phyloP scores from a whole-genome alignment of 495 filamentous ascomycete species.

The Talaromyces borbonicus region DNA sequence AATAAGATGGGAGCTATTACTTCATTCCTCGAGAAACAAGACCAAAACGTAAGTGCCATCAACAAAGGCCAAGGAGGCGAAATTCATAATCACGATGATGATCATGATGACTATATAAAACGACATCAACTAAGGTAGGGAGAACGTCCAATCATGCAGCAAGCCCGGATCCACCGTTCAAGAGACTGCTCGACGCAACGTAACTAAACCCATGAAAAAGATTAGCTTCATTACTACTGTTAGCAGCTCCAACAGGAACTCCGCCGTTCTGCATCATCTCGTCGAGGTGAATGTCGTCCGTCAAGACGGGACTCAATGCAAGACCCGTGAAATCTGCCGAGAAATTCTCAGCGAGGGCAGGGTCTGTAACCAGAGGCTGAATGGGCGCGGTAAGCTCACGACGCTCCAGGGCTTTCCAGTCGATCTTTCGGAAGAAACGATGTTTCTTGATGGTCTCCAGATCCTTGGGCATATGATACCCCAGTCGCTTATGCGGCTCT shows the following conservation, averaged over 20 bases:
- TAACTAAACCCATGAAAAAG: slow-evolving; percentile 94
- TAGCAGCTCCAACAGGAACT: slow-evolving; percentile 15
- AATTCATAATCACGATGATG: too few species aligned
- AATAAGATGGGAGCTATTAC: too few species aligned
- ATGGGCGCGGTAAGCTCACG: slow-evolving; percentile 81
- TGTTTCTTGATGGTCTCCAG: slow-evolving; percentile 80
- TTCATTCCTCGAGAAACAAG: too few species aligned
- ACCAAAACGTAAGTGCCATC: too few species aligned
- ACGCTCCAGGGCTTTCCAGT: slow-evolving; percentile 74
- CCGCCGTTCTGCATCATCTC: slow-evolving; percentile 8
- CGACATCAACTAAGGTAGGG: neutral
- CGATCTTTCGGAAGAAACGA: slow-evolving; percentile 91
- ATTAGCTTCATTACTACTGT: slow-evolving; percentile 44
- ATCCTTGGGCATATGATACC: slow-evolving; percentile 80
- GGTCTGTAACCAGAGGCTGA: slow-evolving; percentile 84
- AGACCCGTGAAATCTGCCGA: slow-evolving; percentile 75
- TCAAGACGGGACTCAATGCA: slow-evolving; percentile 62
- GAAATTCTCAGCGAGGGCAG: slow-evolving; percentile 94
- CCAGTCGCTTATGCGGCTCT: slow-evolving; percentile 80
- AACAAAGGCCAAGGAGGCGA: too few species aligned
- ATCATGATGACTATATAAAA: too few species aligned
- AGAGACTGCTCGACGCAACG: slow-evolving; percentile 77
- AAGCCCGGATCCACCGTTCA: slow-evolving; percentile 45
- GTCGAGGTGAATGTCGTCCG: slow-evolving; percentile 28
- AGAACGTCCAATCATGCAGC: neutral